Evolutionary conservation across 2,329 filamentous ascomycete species (phyloP), one percentile per base, ranked within the genome.

Genomic region (Teratosphaeria pseudoeucalypti): DNA sequence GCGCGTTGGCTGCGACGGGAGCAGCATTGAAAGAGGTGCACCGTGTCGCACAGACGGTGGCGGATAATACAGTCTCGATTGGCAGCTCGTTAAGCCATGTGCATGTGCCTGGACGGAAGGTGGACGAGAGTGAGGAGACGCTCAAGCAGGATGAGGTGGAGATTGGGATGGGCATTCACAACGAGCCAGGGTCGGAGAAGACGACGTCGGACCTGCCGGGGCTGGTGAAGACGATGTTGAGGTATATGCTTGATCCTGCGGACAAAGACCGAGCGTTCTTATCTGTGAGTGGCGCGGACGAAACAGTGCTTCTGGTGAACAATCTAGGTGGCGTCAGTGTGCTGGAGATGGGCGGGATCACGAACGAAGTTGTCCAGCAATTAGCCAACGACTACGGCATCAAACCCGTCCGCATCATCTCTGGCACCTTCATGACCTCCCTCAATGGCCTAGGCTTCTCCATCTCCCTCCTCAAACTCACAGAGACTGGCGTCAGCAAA

Each of bases 31-130:
- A 85, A 26, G 83, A 95, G 59, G 89, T 95, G 2, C 82, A 85
- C 61, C 79, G 81, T 63, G 83, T 92, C 11, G 91, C 90, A 6
- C 81, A 85, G 68, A 75, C 90, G 56, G 83, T 84, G 2, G 86
- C 89, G 2, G 79, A 83, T 19, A 95, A 95, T 70, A 76, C 92
- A 6, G 88, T 95, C 37, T 91, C 88, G 52, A 89, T 96, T 26
- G 92, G 92, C 16, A 88, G 89, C 2, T 92, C 89, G 57, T 77
- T 96, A 52, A 87, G 88, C 64, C 92, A 95, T 71, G 92, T 96
- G n/a, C 92, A 96, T 71, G 89, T 96, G 0, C 92, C 92, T 0
- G 92, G 92, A 3, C 82, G 91, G 61, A 82, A 34, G 78, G 70
- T 78, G 6, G 73, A 77, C 0, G 81, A 84, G 64, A 79, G 79